Conservation (phyloP, 2,329 filamentous ascomycete species). For the Phoma sp. region DNA sequence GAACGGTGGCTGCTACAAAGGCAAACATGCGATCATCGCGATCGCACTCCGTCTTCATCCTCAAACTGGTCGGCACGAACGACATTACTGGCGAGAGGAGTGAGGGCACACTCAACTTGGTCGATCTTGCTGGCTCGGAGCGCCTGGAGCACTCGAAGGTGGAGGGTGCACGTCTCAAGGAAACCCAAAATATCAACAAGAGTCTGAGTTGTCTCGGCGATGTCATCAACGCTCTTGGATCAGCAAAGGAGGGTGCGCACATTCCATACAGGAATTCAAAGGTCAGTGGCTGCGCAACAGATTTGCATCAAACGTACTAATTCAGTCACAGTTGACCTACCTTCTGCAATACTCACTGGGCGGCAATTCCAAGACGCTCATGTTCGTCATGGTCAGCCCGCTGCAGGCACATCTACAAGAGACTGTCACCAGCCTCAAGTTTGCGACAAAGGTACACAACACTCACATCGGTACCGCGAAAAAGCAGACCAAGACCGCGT, state of each 20-base stretch:
- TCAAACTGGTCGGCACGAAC: slow-evolving; percentile 72
- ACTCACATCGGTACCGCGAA: slow-evolving; percentile 92
- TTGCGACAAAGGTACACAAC: slow-evolving; percentile 93
- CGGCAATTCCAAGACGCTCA: slow-evolving; percentile 95
- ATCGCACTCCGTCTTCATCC: slow-evolving; percentile 94
- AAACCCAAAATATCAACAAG: slow-evolving; percentile 98
- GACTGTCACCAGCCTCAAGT: slow-evolving; percentile 91
- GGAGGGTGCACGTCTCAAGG: slow-evolving; percentile 84
- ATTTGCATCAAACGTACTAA: slow-evolving; percentile 12
- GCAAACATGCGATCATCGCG: slow-evolving; percentile 94
- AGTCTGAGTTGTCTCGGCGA: slow-evolving; percentile 90
- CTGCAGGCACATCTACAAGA: slow-evolving; percentile 89
- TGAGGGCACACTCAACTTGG: slow-evolving; percentile 92
- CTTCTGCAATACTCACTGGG: slow-evolving; percentile 92
- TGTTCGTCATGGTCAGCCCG: slow-evolving; percentile 98
- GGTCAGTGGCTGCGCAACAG: slow-evolving; percentile 52
- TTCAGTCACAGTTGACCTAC: slow-evolving; percentile 72
- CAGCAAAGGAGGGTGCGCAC: slow-evolving; percentile 76
- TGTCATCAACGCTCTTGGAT: slow-evolving; percentile 91
- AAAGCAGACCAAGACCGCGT: slow-evolving; percentile 66
- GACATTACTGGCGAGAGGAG: slow-evolving; percentile 78
- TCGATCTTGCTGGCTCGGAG: slow-evolving; percentile 94
- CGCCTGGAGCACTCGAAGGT: slow-evolving; percentile 85
- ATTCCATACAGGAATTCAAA: slow-evolving; percentile 97
- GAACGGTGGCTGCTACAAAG: slow-evolving; percentile 94